Conservation (phyloP, 1,284 basidiomycete genomes). For the Boletus mariae region DNA sequence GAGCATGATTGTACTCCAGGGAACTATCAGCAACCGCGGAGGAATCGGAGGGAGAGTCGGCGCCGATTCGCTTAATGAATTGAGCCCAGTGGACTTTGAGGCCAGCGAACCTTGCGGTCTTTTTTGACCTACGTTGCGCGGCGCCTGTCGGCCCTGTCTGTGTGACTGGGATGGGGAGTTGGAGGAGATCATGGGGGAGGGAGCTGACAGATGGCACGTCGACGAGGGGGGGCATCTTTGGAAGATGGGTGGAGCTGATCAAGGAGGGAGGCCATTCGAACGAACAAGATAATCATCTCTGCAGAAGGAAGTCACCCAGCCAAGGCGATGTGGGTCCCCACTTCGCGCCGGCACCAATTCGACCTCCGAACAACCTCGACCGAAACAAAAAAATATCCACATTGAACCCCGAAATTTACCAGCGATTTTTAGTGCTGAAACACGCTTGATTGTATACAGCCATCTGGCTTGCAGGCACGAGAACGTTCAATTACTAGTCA, state of each 20-base stretch:
- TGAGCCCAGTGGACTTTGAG: conserved; percentile 42
- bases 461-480: neutral
- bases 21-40: conserved; percentile 40
- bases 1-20: conserved; percentile 37
- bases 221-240: conserved; percentile 8
- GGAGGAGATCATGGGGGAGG: conserved; percentile 10
- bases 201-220: conserved; percentile 1
- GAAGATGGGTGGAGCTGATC: neutral
- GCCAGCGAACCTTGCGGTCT: conserved; percentile 36
- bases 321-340: conserved; percentile 9
- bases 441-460: no score
- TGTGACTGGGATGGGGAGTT: conserved; percentile 24
- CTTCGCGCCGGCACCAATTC: conserved; percentile 16
- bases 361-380: conserved; percentile 12
- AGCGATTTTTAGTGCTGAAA: neutral
- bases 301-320: conserved; percentile 13
- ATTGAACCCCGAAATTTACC: neutral
- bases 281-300: conserved; percentile 6
- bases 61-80: conserved; percentile 42
- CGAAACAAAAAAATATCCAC: neutral
- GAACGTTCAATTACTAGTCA: neutral
- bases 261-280: conserved; percentile 5
- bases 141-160: conserved; percentile 10
- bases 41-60: conserved; percentile 42
- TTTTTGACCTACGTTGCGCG: conserved; percentile 24